Percentiles rank a stretch among this genome's conserved stretches.
Conservation (phyloP, 2,329 filamentous ascomycete species). For the Colletotrichum sp. region DNA sequence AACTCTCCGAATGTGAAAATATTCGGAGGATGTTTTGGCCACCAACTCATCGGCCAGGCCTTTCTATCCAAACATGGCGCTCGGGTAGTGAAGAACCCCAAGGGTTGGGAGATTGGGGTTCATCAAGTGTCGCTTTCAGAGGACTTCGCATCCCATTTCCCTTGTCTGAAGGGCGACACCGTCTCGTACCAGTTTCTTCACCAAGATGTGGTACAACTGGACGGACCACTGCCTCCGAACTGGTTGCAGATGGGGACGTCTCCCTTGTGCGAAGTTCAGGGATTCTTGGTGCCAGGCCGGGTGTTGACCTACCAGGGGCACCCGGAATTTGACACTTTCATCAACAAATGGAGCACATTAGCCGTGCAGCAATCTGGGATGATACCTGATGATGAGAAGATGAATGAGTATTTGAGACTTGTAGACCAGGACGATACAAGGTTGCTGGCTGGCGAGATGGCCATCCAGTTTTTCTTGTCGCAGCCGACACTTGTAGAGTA, state of each 20-base stretch:
- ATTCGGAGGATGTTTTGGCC: conserved; percentile 49
- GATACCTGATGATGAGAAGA: not conserved
- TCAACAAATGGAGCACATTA: conserved; percentile 35
- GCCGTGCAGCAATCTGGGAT: conserved; percentile 38
- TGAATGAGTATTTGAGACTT: not conserved
- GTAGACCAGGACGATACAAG: conserved; percentile 27
- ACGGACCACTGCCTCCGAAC: conserved; percentile 9
- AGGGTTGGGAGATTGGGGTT: conserved; percentile 36
- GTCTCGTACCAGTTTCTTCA: conserved; percentile 44
- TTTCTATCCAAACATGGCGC: conserved; percentile 34
- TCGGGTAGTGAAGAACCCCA: conserved; percentile 28
- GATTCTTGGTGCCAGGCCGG: conserved; percentile 39
- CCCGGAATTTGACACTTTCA: conserved; percentile 47
- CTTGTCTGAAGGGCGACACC: not conserved
- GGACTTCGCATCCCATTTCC: conserved; percentile 22
- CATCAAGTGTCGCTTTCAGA: conserved; percentile 29
- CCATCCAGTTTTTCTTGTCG: conserved; percentile 23
- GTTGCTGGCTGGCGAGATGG: conserved; percentile 22
- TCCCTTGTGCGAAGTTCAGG: conserved; percentile 40
- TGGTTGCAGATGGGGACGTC: conserved; percentile 27
- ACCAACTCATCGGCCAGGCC: conserved; percentile 44
- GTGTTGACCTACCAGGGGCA: conserved; percentile 47
- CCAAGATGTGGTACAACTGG: conserved; percentile 30
- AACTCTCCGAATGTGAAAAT: conserved; percentile 35
- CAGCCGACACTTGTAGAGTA: not conserved